Evolutionary conservation across 805 yeast species (phyloP).

Genomic region (Barnettozyma wickerhamii): DNA sequence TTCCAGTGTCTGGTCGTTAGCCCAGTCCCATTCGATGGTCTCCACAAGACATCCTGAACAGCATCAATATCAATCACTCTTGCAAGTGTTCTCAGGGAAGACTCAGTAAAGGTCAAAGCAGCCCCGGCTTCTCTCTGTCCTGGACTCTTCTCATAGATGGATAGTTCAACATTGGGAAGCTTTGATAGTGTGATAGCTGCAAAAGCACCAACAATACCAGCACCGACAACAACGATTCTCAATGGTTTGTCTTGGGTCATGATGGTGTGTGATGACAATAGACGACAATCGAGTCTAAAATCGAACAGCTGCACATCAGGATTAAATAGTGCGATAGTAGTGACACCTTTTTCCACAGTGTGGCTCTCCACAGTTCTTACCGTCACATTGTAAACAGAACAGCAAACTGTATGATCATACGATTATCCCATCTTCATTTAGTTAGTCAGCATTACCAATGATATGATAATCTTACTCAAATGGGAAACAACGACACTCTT

Average conservation of each 20-base stretch:
- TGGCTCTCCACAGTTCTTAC: no score
- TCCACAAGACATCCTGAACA: constrained; percentile 9
- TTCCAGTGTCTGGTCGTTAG: constrained; percentile 13
- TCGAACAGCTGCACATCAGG: no score
- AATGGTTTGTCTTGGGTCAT: constrained; percentile 4
- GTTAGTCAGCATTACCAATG: no score
- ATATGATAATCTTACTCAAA: no score
- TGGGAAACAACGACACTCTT: no score
- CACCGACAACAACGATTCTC: constrained; percentile 5
- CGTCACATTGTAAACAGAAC: no score
- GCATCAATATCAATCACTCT: constrained; percentile 13
- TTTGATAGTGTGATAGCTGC: constrained; percentile 10
- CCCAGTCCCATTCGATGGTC: constrained; percentile 6
- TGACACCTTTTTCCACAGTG: no score
- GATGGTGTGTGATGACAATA: neutral
- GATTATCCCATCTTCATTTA: no score
- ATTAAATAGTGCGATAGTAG: no score
- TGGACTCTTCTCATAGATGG: constrained; percentile 12
- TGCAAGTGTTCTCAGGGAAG: constrained; percentile 6
- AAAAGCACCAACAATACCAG: constrained; percentile 8
- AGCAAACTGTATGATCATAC: no score
- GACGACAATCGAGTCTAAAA: neutral
- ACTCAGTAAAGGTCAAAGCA: constrained; percentile 13
- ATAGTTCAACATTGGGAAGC: constrained; percentile 11
- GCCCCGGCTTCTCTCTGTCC: constrained; percentile 16